A percentile compares a stretch with the other conserved stretches of the same genome.
phyloP scores from a whole-genome alignment of 2,329 filamentous ascomycete genomes.

The Trichoderma semiorbis region DNA sequence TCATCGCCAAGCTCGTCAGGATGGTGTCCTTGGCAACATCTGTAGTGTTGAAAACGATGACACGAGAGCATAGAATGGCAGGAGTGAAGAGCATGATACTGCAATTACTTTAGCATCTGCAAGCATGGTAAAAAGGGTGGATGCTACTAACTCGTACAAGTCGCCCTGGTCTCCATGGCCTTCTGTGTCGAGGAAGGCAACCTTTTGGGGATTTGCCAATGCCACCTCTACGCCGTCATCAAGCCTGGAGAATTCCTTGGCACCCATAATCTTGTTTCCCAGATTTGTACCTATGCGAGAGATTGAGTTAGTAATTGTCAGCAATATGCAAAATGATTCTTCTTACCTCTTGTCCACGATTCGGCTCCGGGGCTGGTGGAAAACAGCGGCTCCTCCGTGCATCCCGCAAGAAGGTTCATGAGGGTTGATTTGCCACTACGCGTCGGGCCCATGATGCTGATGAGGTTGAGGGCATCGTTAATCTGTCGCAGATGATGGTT shows the following conservation, averaged over 20 bases:
- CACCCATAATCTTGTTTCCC: slow-evolving; percentile 13
- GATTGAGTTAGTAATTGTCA: background rate
- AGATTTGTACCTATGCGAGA: slow-evolving; percentile 3
- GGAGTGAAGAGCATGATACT: slow-evolving; percentile 15
- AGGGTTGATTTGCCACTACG: slow-evolving; percentile 12
- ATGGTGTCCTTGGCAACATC: slow-evolving; percentile 16
- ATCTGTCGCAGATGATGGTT: slow-evolving; percentile 11
- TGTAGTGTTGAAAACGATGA: slow-evolving; percentile 15
- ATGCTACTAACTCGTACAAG: slow-evolving; percentile 11
- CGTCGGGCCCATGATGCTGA: slow-evolving; percentile 16
- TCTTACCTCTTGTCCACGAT: slow-evolving; percentile 14
- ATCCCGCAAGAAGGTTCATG: slow-evolving; percentile 13
- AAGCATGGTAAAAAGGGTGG: background rate
- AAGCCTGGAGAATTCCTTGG: slow-evolving; percentile 7
- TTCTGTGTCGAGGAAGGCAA: slow-evolving; percentile 12
- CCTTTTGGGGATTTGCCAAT: background rate
- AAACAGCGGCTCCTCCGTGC: slow-evolving; percentile 5
- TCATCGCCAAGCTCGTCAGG: slow-evolving; percentile 11
- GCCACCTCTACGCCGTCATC: slow-evolving; percentile 9
- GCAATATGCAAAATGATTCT: background rate
- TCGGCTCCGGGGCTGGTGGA: slow-evolving; percentile 9
- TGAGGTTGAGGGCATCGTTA: slow-evolving; percentile 13
- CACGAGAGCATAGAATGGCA: slow-evolving; percentile 9
- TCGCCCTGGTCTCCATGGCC: slow-evolving; percentile 15
- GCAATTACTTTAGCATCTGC: background rate